phyloP scores from a whole-genome alignment of 331 rosid genomes.

The Arachis monticola region DNA sequence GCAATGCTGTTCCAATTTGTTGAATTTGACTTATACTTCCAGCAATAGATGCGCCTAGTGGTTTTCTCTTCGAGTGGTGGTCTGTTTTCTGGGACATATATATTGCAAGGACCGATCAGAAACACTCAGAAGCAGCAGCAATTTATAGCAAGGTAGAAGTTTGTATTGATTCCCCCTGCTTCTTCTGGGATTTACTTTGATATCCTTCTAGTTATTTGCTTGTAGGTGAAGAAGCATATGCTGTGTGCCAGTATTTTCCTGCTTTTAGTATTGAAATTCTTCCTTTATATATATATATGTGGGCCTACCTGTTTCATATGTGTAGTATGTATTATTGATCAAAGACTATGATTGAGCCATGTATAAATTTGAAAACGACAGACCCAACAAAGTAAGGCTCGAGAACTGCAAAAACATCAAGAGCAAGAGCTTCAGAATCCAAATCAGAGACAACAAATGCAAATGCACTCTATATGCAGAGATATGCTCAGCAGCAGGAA shows the following conservation, averaged over 20 bases:
- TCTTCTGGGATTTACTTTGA: neutral
- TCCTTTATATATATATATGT: neutral
- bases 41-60: slow-evolving; percentile 76
- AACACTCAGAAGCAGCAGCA: slow-evolving; percentile 69
- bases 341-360: slow-evolving; percentile 19
- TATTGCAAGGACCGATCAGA: slow-evolving; percentile 59
- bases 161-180: no score
- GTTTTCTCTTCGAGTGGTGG: slow-evolving; percentile 96
- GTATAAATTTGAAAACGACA: slow-evolving; percentile 40
- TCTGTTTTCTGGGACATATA: slow-evolving; percentile 86
- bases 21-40: neutral
- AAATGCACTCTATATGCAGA: slow-evolving; percentile 51
- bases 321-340: slow-evolving; percentile 29
- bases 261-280: neutral
- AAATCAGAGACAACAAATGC: slow-evolving; percentile 54
- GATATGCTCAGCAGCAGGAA: slow-evolving; percentile 54
- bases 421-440: slow-evolving; percentile 46
- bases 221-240: neutral
- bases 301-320: neutral
- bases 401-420: slow-evolving; percentile 53
- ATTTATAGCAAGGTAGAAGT: slow-evolving; percentile 59
- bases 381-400: slow-evolving; percentile 60
- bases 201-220: neutral
- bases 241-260: slow-evolving; percentile 8
- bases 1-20: slow-evolving; percentile 10